Percentiles rank a stretch among this genome's conserved stretches.
Conservation (phyloP, 352 stramenopile genomes). For the Elongisporangium senticosum region DNA sequence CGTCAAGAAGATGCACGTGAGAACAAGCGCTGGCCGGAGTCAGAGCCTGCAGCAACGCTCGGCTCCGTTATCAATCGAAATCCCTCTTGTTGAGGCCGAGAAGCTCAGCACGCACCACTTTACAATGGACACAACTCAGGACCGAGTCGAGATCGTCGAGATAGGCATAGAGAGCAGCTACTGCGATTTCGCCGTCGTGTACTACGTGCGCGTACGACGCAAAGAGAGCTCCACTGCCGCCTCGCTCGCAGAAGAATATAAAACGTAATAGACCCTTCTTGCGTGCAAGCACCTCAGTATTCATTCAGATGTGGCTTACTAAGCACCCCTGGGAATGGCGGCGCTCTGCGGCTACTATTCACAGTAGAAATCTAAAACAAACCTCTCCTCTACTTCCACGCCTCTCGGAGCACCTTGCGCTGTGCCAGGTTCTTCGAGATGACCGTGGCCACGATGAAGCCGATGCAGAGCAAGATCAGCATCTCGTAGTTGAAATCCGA, state of each 20-base stretch:
- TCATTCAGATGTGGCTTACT: neutral
- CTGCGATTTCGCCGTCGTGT: slow-evolving; percentile 65
- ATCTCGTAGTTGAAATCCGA: slow-evolving; percentile 95
- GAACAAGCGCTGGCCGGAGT: slow-evolving; percentile 21
- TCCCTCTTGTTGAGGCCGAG: slow-evolving; percentile 27
- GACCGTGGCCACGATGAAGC: slow-evolving; percentile 76
- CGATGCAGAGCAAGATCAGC: slow-evolving; percentile 88
- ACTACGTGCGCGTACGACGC: slow-evolving; percentile 40
- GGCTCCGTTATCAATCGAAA: slow-evolving; percentile 10
- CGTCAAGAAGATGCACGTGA: slow-evolving; percentile 52
- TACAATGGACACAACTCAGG: slow-evolving; percentile 2
- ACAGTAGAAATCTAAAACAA: neutral
- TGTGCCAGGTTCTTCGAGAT: slow-evolving; percentile 56
- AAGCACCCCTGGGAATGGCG: neutral
- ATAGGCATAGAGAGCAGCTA: slow-evolving; percentile 63
- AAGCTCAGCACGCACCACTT: slow-evolving; percentile 57
- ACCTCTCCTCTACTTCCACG: slow-evolving; percentile 64
- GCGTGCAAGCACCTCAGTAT: neutral
- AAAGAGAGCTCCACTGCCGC: neutral
- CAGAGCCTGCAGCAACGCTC: slow-evolving; percentile 1
- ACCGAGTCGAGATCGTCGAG: slow-evolving; percentile 44
- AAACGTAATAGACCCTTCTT: neutral
- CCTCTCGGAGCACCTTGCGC: slow-evolving; percentile 72
- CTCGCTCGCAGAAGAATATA: neutral
- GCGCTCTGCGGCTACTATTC: neutral